phyloP scores from a whole-genome alignment of 2,329 filamentous ascomycete genomes.

The Cladosporium sp. region DNA sequence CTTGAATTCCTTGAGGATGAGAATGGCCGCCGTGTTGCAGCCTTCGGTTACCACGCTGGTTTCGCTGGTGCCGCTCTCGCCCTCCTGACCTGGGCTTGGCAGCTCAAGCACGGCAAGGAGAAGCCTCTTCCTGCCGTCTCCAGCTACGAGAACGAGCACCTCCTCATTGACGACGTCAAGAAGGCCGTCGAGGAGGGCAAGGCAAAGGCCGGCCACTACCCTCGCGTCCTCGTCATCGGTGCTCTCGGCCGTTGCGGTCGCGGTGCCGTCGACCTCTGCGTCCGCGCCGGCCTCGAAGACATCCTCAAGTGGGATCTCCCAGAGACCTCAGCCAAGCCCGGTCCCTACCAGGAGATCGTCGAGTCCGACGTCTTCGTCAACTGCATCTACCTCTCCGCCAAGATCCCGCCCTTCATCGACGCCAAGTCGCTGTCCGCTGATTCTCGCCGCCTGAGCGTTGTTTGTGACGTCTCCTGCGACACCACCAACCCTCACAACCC shows the following conservation, averaged over 20 bases:
- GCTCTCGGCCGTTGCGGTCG: slow-evolving; percentile 72
- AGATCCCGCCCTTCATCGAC: slow-evolving; percentile 79
- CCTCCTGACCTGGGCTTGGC: slow-evolving; percentile 77
- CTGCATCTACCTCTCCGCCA: slow-evolving; percentile 78
- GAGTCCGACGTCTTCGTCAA: slow-evolving; percentile 60
- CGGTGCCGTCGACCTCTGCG: slow-evolving; percentile 76
- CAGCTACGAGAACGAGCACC: slow-evolving; percentile 69
- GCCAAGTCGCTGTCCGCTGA: slow-evolving; percentile 62
- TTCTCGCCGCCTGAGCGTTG: slow-evolving; percentile 61
- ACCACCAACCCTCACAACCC: slow-evolving; percentile 69
- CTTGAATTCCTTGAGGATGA: slow-evolving; percentile 79
- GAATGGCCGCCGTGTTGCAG: slow-evolving; percentile 65
- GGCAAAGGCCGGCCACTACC: slow-evolving; percentile 62
- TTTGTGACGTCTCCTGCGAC: slow-evolving; percentile 76
- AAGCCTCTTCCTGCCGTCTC: slow-evolving; percentile 63
- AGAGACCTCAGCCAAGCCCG: slow-evolving; percentile 66
- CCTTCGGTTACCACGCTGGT: slow-evolving; percentile 68
- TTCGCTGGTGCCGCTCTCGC: slow-evolving; percentile 63
- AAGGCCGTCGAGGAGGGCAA: slow-evolving; percentile 62
- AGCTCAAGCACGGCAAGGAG: slow-evolving; percentile 65
- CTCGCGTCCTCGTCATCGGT: slow-evolving; percentile 79
- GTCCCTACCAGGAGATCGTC: slow-evolving; percentile 34
- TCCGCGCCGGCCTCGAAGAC: slow-evolving; percentile 67
- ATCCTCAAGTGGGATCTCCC: slow-evolving; percentile 74
- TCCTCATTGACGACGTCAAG: slow-evolving; percentile 71